Conservation (phyloP, 225 moss, liverwort and hornwort genomes). For the Pseudoscleropodium purum region DNA sequence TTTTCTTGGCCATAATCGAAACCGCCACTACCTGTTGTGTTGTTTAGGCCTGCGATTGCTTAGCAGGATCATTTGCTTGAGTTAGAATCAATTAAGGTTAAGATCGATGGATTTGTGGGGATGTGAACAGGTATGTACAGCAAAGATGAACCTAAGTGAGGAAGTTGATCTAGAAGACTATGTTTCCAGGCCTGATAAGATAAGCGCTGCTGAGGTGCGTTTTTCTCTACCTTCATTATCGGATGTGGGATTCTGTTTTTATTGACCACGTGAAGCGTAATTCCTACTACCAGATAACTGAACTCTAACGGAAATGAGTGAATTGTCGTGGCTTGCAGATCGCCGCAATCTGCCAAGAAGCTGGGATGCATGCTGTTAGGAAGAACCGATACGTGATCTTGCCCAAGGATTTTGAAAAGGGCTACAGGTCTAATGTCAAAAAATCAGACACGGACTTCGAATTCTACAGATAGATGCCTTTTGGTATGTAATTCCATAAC, state of each 20-base stretch:
- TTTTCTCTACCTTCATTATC: neutral
- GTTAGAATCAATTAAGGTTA: neutral
- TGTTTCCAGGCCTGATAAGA: slow-evolving; percentile 90
- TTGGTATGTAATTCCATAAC: neutral
- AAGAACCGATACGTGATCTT: slow-evolving; percentile 90
- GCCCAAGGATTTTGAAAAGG: slow-evolving; percentile 93
- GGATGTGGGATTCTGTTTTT: neutral
- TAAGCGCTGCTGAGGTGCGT: slow-evolving; percentile 86
- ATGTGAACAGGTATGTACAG: slow-evolving; percentile 71
- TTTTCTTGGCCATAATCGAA: neutral
- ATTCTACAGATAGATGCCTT: slow-evolving; percentile 70
- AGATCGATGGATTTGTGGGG: neutral
- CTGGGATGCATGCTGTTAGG: slow-evolving; percentile 90
- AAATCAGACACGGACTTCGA: slow-evolving; percentile 93
- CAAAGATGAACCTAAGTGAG: slow-evolving; percentile 92
- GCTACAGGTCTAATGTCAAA: slow-evolving; percentile 92
- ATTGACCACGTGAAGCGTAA: neutral
- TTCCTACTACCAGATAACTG: neutral
- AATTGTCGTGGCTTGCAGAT: slow-evolving; percentile 46
- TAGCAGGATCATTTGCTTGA: neutral
- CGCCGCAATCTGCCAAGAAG: slow-evolving; percentile 85
- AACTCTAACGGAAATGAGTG: neutral
- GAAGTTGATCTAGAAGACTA: slow-evolving; percentile 94
- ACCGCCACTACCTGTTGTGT: neutral
- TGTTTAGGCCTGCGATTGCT: neutral